Evolutionary conservation across 306 rosid genomes (phyloP).

Genomic region (Arachis hypogaea): DNA sequence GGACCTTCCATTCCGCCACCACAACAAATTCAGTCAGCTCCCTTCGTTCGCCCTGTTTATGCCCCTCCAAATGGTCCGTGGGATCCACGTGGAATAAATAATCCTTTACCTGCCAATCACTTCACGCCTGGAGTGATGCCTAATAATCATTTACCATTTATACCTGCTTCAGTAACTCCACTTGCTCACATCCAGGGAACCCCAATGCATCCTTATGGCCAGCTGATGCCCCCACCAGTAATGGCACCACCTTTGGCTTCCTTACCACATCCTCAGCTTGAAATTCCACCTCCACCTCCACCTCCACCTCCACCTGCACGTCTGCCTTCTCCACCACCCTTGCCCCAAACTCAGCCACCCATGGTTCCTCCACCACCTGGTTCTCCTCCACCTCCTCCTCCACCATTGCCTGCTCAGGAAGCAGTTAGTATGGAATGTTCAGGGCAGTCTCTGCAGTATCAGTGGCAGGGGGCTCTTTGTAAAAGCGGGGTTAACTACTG

Average conservation of each 20-base stretch:
- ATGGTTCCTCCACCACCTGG: conserved; percentile 84
- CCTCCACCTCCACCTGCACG: conserved; percentile 82
- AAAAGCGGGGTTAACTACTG: conserved; percentile 97
- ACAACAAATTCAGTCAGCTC: conserved; percentile 71
- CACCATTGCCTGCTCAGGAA: conserved; percentile 59
- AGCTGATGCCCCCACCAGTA: conserved; percentile 55
- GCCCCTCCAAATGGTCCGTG: conserved; percentile 81
- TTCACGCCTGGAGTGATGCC: conserved; percentile 56
- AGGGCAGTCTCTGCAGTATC: conserved; percentile 52
- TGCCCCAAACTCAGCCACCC: conserved; percentile 81
- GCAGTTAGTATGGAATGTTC: conserved; percentile 52
- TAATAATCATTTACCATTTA: conserved; percentile 56
- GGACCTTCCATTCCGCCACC: conserved; percentile 78
- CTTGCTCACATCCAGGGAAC: conserved; percentile 77
- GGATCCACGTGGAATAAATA: conserved; percentile 73
- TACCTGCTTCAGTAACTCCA: conserved; percentile 89
- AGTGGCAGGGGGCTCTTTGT: conserved; percentile 86
- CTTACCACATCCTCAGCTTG: conserved; percentile 74
- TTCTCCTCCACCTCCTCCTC: conserved; percentile 77
- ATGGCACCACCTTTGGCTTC: conserved; percentile 65
- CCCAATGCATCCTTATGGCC: conserved; percentile 71
- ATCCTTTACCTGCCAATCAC: conserved; percentile 64
- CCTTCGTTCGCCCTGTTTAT: conserved; percentile 64
- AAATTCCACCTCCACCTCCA: conserved; percentile 75
- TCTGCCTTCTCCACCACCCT: conserved; percentile 84